These are phyloP conservation scores for Beauveria brongniartii DNA, from an alignment of 2,329 filamentous ascomycete species.

Conservation along the genomic window DNA sequence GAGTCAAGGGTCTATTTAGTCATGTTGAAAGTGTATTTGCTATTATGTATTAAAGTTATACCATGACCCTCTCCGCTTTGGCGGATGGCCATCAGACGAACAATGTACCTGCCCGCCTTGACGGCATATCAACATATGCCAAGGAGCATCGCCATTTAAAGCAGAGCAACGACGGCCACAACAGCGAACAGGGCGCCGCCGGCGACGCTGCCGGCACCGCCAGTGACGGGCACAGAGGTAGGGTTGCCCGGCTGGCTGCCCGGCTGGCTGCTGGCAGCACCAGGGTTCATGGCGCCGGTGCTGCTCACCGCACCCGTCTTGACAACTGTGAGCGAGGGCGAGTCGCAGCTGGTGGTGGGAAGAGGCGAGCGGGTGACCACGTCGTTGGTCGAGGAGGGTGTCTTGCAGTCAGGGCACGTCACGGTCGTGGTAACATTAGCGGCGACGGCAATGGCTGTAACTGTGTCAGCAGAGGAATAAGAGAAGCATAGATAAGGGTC, in stretches of 20 bases:
- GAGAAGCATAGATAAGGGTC: not conserved
- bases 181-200: not conserved
- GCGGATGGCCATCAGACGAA: not conserved
- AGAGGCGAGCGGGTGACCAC: slow-evolving; percentile 12
- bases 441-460: slow-evolving; percentile 2
- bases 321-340: slow-evolving; percentile 10
- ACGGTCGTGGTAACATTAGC: slow-evolving; percentile 1
- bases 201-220: not conserved
- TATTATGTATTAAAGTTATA: not conserved
- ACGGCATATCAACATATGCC: not conserved
- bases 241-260: not conserved
- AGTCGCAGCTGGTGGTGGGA: slow-evolving; percentile 10
- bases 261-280: not conserved
- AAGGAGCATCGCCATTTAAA: not conserved
- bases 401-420: slow-evolving; percentile 9
- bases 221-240: not conserved
- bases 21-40: not conserved
- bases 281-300: slow-evolving; percentile 12
- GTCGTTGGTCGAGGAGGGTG: slow-evolving; percentile 11
- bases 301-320: not conserved
- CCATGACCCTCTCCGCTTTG: not conserved
- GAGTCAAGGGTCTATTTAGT: too few species aligned
- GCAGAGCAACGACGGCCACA: not conserved
- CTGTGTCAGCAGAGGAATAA: not conserved
- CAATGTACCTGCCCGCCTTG: not conserved